Evolutionary conservation across 768 basidiomycete species (phyloP).

Genomic region (Leccinum uliginosum): DNA sequence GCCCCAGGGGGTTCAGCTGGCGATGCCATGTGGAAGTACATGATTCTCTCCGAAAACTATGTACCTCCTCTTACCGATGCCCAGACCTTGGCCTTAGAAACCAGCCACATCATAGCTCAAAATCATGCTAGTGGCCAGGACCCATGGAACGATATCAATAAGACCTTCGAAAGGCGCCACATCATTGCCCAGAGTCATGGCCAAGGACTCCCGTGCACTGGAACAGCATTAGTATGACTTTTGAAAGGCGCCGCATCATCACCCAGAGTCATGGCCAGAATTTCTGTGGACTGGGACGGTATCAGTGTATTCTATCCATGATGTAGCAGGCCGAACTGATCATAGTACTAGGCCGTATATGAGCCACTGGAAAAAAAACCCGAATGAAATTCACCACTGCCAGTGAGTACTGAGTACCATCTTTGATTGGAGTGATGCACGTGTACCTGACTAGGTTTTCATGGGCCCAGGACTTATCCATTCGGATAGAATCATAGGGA

Average conservation of each 20-base stretch:
- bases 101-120: not conserved
- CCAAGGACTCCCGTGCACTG: no score
- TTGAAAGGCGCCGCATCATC: no score
- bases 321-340: not conserved
- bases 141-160: no score
- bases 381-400: no score
- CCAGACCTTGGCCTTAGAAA: no score
- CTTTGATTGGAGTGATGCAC: not conserved
- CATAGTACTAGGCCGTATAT: not conserved
- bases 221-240: no score
- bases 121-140: no score
- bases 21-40: constrained; percentile 1
- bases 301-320: not conserved
- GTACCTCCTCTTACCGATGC: not conserved
- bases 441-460: not conserved
- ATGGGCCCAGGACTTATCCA: not conserved
- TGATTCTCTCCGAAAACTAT: not conserved
- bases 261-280: no score
- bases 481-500: constrained; percentile 5
- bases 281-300: no score
- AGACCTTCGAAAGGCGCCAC: not conserved
- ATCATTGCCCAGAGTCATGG: no score
- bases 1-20: not conserved
- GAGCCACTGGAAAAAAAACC: not conserved
- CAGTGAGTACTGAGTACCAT: not conserved